These are phyloP conservation scores for Citrullus colocynthis DNA, from an alignment of 306 rosid genomes.

Conservation along the genomic window DNA sequence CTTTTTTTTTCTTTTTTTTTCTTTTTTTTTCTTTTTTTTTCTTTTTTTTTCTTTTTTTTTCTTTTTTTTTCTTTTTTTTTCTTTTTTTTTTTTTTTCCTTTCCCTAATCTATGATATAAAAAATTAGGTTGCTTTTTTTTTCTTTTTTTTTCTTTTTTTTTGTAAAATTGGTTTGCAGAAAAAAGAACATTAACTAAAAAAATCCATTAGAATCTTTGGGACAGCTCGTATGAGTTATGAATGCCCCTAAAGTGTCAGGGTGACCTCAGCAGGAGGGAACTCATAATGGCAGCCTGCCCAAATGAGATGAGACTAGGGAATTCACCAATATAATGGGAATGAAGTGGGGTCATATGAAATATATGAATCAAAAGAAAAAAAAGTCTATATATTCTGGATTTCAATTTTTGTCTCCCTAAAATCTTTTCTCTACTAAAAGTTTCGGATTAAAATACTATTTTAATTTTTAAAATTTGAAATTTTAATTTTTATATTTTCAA, in stretches of 20 bases:
- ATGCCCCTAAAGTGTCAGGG: background rate
- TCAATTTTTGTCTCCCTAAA: background rate
- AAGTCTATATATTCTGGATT: background rate
- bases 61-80: too few relatives aligned
- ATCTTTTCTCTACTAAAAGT: background rate
- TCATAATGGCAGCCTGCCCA: constrained; percentile 2
- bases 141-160: too few relatives aligned
- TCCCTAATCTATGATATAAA: background rate
- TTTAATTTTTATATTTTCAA: too few relatives aligned
- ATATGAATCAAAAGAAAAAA: background rate
- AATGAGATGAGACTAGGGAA: background rate
- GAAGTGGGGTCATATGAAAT: background rate
- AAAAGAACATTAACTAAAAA: background rate
- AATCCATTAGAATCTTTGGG: background rate
- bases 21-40: too few relatives aligned
- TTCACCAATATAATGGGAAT: background rate
- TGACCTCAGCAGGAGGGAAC: constrained; percentile 6
- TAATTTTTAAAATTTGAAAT: too few relatives aligned
- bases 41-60: too few relatives aligned
- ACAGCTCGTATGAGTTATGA: background rate
- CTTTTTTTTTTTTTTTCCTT: too few relatives aligned
- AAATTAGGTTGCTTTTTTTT: background rate
- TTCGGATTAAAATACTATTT: too few relatives aligned
- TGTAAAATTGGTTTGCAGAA: background rate
- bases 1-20: background rate